These are phyloP conservation scores for Yamadazyma atlantica DNA, from an alignment of 1,139 yeast genomes.

Conservation along the genomic window DNA sequence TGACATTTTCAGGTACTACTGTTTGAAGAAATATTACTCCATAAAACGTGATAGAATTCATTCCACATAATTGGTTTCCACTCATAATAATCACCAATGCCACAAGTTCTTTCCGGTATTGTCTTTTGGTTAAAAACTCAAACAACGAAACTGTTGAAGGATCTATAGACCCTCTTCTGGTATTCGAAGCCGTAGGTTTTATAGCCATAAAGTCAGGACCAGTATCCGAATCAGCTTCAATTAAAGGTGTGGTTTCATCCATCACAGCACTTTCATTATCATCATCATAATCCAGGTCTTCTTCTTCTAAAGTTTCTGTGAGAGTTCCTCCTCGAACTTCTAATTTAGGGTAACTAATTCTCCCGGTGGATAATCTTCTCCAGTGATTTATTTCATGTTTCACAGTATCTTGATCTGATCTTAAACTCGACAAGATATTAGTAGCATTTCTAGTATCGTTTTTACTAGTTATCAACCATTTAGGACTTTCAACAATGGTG, in stretches of 20 bases:
- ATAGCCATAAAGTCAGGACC: not conserved
- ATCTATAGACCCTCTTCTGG: constrained; percentile 29
- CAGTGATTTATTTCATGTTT: constrained; percentile 38
- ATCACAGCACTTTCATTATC: constrained; percentile 1
- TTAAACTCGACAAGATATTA: constrained; percentile 23
- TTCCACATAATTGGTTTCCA: constrained; percentile 42
- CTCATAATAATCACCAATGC: constrained; percentile 37
- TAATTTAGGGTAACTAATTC: not conserved
- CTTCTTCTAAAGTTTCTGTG: not conserved
- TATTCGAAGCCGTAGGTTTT: constrained; percentile 3
- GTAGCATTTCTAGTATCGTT: constrained; percentile 31
- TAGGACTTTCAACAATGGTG: constrained; percentile 39
- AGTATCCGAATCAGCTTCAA: constrained; percentile 6
- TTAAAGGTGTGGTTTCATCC: constrained; percentile 13
- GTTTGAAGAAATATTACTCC: constrained; percentile 34
- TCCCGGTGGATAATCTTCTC: constrained; percentile 26
- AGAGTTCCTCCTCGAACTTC: not conserved
- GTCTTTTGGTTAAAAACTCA: constrained; percentile 22
- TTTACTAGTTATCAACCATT: constrained; percentile 35
- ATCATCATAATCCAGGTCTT: not conserved
- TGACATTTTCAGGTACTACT: constrained; percentile 24
- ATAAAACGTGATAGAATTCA: constrained; percentile 42
- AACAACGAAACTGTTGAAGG: constrained; percentile 25
- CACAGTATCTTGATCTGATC: constrained; percentile 31
- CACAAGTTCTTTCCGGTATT: constrained; percentile 25